A percentile compares a stretch with the other conserved stretches of the same genome.
These are phyloP conservation scores for Sclerotinia glacialis DNA, from an alignment of 2,329 filamentous ascomycete species.

Conservation along the genomic window DNA sequence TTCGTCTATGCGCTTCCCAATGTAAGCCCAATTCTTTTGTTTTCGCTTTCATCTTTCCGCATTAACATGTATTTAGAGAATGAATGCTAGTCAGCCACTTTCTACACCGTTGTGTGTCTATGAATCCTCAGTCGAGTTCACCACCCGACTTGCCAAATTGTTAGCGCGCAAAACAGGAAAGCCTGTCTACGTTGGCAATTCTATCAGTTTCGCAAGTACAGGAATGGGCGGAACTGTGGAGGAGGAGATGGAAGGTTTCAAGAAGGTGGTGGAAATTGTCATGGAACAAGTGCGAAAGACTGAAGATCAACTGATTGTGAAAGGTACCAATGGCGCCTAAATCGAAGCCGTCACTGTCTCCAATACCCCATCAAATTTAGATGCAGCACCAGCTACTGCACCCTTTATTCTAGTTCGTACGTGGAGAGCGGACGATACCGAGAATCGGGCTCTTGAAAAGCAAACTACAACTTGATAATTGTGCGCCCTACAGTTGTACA, in stretches of 20 bases:
- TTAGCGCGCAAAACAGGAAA: slow-evolving; percentile 68
- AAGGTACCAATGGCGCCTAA: slow-evolving; percentile 21
- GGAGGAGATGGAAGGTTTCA: slow-evolving; percentile 90
- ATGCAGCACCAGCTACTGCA: slow-evolving; percentile 1
- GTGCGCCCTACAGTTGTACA: slow-evolving; percentile 13
- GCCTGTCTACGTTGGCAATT: slow-evolving; percentile 89
- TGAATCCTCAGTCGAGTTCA: slow-evolving; percentile 78
- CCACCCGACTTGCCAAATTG: slow-evolving; percentile 78
- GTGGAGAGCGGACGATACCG: slow-evolving; percentile 7
- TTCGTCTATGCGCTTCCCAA: slow-evolving; percentile 94
- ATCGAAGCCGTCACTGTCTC: background rate
- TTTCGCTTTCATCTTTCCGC: slow-evolving; percentile 2
- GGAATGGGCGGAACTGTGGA: slow-evolving; percentile 79
- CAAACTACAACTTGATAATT: slow-evolving; percentile 16
- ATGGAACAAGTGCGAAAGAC: slow-evolving; percentile 50
- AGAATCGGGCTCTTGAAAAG: slow-evolving; percentile 13
- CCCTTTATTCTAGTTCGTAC: background rate
- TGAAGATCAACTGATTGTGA: slow-evolving; percentile 28
- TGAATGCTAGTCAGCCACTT: slow-evolving; percentile 57
- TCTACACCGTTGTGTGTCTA: slow-evolving; percentile 77
- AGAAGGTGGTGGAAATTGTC: slow-evolving; percentile 68
- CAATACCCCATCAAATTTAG: background rate
- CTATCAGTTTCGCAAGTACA: slow-evolving; percentile 70
- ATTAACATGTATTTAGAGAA: slow-evolving; percentile 33
- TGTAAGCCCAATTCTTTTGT: slow-evolving; percentile 49